Evolutionary conservation across 805 yeast genomes (phyloP).

Genomic region (Debaryomyces prosopidis): DNA sequence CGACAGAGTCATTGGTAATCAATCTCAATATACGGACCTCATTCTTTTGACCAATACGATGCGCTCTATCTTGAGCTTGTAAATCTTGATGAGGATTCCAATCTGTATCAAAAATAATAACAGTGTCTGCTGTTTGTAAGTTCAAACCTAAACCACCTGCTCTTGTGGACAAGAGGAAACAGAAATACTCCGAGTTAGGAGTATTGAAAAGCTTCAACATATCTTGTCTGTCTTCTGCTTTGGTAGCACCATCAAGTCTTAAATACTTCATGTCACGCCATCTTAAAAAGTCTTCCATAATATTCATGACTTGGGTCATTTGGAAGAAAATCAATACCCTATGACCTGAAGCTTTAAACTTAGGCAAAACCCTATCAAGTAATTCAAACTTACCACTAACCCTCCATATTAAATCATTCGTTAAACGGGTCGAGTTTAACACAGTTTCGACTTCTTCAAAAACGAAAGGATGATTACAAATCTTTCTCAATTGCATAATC

Average conservation of each 20-base stretch:
- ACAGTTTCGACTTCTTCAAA: slow-evolving; percentile 79
- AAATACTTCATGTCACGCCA: slow-evolving; percentile 65
- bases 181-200: slow-evolving; percentile 73
- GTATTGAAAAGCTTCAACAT: slow-evolving; percentile 75
- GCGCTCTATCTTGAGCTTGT: slow-evolving; percentile 90
- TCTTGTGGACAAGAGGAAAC: slow-evolving; percentile 77
- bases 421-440: slow-evolving; percentile 60
- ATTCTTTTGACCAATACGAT: slow-evolving; percentile 86
- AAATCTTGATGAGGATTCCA: slow-evolving; percentile 93
- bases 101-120: slow-evolving; percentile 82
- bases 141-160: slow-evolving; percentile 90
- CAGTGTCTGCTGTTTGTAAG: slow-evolving; percentile 86
- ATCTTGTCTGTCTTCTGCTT: slow-evolving; percentile 79
- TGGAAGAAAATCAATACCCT: slow-evolving; percentile 81
- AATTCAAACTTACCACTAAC: slow-evolving; percentile 80
- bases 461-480: slow-evolving; percentile 86
- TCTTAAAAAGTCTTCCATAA: slow-evolving; percentile 81
- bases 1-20: slow-evolving; percentile 77
- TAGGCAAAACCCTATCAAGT: slow-evolving; percentile 72
- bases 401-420: slow-evolving; percentile 72
- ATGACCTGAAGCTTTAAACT: slow-evolving; percentile 72
- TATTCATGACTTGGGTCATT: slow-evolving; percentile 89
- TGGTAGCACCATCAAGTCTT: slow-evolving; percentile 81
- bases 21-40: slow-evolving; percentile 81
- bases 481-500: slow-evolving; percentile 82